Evolutionary conservation across 2,329 filamentous ascomycete species (phyloP).

Genomic region (Ophiognomonia clavigignenti-juglandacearum): DNA sequence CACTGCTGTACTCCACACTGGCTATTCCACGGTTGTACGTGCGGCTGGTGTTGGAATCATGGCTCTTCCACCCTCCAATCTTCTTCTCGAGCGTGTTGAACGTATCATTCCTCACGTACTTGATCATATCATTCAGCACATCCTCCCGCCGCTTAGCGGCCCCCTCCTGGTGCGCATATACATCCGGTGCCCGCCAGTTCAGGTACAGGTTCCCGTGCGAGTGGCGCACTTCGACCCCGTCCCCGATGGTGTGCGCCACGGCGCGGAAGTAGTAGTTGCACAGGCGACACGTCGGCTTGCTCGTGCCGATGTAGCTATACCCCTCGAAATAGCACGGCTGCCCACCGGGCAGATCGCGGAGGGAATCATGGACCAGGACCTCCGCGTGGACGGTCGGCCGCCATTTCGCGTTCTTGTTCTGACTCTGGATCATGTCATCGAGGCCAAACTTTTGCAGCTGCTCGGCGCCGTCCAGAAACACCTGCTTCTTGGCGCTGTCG

Average conservation of each 20-base stretch:
- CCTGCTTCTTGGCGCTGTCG: not conserved
- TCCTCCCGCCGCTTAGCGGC: slow-evolving; percentile 15
- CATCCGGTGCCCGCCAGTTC: slow-evolving; percentile 33
- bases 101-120: slow-evolving; percentile 24
- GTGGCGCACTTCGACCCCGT: slow-evolving; percentile 24
- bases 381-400: slow-evolving; percentile 32
- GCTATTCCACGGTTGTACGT: not conserved
- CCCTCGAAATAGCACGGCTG: slow-evolving; percentile 24
- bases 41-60: slow-evolving; percentile 28
- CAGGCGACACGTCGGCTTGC: slow-evolving; percentile 35
- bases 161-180: slow-evolving; percentile 17
- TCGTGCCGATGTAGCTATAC: slow-evolving; percentile 33
- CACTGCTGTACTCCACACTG: not conserved
- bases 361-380: slow-evolving; percentile 25
- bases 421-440: slow-evolving; percentile 8
- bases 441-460: slow-evolving; percentile 18
- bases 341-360: slow-evolving; percentile 5
- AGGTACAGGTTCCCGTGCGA: slow-evolving; percentile 34
- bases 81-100: slow-evolving; percentile 24
- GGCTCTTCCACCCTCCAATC: slow-evolving; percentile 20
- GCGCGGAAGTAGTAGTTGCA: slow-evolving; percentile 30
- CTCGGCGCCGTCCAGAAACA: slow-evolving; percentile 11
- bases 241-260: slow-evolving; percentile 10
- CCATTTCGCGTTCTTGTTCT: slow-evolving; percentile 11
- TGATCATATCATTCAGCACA: slow-evolving; percentile 24